phyloP scores from a whole-genome alignment of 2,329 filamentous ascomycete genomes.

The Daldinia eschscholtzii region DNA sequence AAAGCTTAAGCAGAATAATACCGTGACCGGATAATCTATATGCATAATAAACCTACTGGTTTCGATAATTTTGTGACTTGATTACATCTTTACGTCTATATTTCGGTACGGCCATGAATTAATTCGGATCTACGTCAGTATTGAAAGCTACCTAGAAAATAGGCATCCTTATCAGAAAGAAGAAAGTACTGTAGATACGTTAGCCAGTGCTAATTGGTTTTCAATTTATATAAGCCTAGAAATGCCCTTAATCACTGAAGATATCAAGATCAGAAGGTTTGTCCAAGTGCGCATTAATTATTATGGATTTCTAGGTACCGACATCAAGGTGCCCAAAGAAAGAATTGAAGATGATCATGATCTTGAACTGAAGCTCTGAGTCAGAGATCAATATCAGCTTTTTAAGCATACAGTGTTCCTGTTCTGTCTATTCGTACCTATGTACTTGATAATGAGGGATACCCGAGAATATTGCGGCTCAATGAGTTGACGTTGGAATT shows the following conservation, averaged over 20 bases:
- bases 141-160: too few relatives aligned
- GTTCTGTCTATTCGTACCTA: background rate
- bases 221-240: background rate
- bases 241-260: background rate
- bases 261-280: background rate
- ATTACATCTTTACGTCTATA: too few relatives aligned
- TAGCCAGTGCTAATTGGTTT: too few relatives aligned
- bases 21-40: too few relatives aligned
- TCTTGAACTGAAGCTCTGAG: too few relatives aligned
- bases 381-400: background rate
- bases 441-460: background rate
- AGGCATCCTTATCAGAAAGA: too few relatives aligned
- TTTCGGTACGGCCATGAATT: too few relatives aligned
- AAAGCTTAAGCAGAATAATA: too few relatives aligned
- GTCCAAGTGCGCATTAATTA: background rate
- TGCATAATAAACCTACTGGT: too few relatives aligned
- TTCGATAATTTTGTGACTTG: too few relatives aligned
- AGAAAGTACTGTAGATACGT: too few relatives aligned
- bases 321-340: background rate
- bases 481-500: slow-evolving; percentile 35
- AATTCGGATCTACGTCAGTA: too few relatives aligned
- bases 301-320: background rate
- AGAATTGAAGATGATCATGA: background rate
- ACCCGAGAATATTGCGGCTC: slow-evolving; percentile 24
- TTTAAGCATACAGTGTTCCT: background rate